Evolutionary conservation across 23 red algal species (phyloP), one percentile per base, ranked within the genome.

Genomic region (Cyanidium caldarium): DNA sequence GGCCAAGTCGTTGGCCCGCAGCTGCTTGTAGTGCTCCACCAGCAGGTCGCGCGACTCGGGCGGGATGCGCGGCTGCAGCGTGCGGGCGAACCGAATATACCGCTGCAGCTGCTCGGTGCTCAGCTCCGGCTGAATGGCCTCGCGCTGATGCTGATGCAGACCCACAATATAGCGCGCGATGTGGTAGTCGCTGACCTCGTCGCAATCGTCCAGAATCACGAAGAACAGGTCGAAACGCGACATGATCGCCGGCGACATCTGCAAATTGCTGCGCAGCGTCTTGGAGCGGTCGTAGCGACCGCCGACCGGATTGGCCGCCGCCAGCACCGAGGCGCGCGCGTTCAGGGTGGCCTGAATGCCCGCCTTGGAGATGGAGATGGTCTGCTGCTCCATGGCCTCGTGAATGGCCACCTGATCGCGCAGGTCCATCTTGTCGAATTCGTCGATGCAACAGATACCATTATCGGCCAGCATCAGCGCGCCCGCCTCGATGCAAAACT

Each of bases 311-410:
- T 98, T 98, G 30, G 92, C 92, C 2, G 92, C 92, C 15, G 92
- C 92, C 39, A 98, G 78, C 51, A 98, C 82, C 36, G 92, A 84
- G 34, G 92, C 81, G 25, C 92, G 84, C 29, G 92, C 92, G 70
- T 89, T 98, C 19, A 98, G 77, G 15, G 92, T 98, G 17, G 92
- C 92, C 34, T 98, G 92, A 34, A 98, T 88, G 30, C 92, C 92
- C n/a, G 92, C 92, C 61, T 98, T 98, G 33, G 92, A 76, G 37
- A 98, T 88, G 15, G 92, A 98, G 37, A 98, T 98, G 0, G 92
- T 98, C 67, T 98, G 92, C 65, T 98, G 92, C 72, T 98, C 92
- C 92, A 98, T 98, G 44, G 92, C 92, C 51, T 98, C 92, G 46
- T 98, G 92, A 65, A 98, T 98, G 21, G 92, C 92, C 0, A 98